Percentiles rank a stretch among this genome's conserved stretches.
Conservation (phyloP, 192 early-diverging fungal genomes). For the Polychytrium aggregatum region DNA sequence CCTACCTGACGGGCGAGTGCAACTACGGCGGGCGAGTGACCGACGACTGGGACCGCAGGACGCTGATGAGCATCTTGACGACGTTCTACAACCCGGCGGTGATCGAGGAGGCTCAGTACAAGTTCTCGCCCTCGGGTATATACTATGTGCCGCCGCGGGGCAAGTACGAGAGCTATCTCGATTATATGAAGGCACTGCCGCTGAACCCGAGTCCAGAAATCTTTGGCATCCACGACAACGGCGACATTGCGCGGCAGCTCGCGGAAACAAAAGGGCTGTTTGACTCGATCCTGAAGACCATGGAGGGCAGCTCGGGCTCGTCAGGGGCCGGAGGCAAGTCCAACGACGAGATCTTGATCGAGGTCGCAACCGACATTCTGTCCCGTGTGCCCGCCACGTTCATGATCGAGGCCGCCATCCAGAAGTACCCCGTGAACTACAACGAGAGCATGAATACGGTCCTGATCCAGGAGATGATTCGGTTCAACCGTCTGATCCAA, state of each 20-base stretch:
- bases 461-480: conserved; percentile 53
- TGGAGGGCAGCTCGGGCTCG: conserved; percentile 23
- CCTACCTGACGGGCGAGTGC: conserved; percentile 51
- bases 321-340: conserved; percentile 30
- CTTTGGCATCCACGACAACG: conserved; percentile 62
- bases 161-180: conserved; percentile 40
- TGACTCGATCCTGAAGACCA: conserved; percentile 43
- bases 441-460: conserved; percentile 57
- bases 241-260: conserved; percentile 53
- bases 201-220: conserved; percentile 50
- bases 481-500: conserved; percentile 50
- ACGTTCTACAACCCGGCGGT: conserved; percentile 38
- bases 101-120: conserved; percentile 40
- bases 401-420: conserved; percentile 31
- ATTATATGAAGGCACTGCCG: conserved; percentile 44
- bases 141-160: conserved; percentile 43
- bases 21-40: conserved; percentile 58
- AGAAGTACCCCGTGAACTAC: conserved; percentile 48
- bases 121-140: conserved; percentile 41
- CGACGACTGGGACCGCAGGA: conserved; percentile 56
- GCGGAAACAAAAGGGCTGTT: conserved; percentile 44
- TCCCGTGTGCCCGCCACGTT: conserved; percentile 33
- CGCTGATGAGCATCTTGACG: conserved; percentile 44
- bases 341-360: conserved; percentile 46
- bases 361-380: conserved; percentile 46